Evolutionary conservation across 305 asterid genomes (phyloP).

Genomic region (Fraxinus floribunda): DNA sequence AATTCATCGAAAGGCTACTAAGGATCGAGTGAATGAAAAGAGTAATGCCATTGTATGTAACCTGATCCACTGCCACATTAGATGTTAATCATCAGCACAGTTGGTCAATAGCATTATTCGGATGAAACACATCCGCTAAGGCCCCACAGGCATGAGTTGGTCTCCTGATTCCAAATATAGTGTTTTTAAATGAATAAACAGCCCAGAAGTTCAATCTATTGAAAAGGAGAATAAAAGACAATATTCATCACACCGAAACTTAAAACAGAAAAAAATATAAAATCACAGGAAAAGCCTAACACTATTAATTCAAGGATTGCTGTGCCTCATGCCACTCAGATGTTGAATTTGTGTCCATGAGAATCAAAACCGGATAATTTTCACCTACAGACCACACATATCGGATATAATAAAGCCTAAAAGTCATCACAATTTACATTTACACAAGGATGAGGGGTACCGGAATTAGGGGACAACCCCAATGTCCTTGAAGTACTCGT

Average conservation of each 20-base stretch:
- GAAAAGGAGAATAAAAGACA: background rate
- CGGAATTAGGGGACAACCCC: slow-evolving; percentile 58
- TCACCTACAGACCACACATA: slow-evolving; percentile 30
- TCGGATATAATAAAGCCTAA: slow-evolving; percentile 29
- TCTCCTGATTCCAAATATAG: background rate
- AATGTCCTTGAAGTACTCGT: slow-evolving; percentile 87
- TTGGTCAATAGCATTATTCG: background rate
- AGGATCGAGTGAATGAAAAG: background rate
- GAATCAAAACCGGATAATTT: slow-evolving; percentile 28
- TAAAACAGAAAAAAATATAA: background rate
- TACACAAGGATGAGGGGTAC: slow-evolving; percentile 30
- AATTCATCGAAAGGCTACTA: background rate
- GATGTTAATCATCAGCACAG: background rate
- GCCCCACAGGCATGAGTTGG: background rate
- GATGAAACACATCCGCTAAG: background rate
- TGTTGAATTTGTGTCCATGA: slow-evolving; percentile 33
- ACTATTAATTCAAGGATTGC: slow-evolving; percentile 19
- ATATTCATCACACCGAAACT: slow-evolving; percentile 26
- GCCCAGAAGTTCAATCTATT: background rate
- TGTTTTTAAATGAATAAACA: background rate
- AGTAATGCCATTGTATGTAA: background rate
- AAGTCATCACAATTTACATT: slow-evolving; percentile 52
- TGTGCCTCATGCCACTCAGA: slow-evolving; percentile 23
- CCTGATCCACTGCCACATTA: background rate
- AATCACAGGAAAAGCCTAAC: slow-evolving; percentile 22